Conservation (phyloP, 192 early-diverging fungal genomes). For the Podila epigama region DNA sequence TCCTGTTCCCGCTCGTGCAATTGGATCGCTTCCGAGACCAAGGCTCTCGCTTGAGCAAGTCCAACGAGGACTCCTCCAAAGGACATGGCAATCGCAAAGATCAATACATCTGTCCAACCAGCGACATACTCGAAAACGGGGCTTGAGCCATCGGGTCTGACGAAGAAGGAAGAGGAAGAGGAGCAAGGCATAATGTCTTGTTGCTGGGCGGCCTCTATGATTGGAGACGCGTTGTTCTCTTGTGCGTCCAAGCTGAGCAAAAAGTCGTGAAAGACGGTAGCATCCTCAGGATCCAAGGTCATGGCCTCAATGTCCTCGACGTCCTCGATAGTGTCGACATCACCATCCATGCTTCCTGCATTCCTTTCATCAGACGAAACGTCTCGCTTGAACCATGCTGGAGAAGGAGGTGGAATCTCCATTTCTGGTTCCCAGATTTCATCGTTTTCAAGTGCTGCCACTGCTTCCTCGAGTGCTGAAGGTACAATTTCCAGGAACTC, state of each 20-base stretch:
- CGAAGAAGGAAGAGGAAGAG: neutral
- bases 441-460: neutral
- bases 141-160: too few species aligned
- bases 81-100: slow-evolving; percentile 19
- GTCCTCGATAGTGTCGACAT: slow-evolving; percentile 12
- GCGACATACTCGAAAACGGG: slow-evolving; percentile 15
- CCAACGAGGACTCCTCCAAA: slow-evolving; percentile 26
- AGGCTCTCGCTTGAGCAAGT: slow-evolving; percentile 12
- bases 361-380: neutral
- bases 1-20: too few species aligned
- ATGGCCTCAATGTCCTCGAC: slow-evolving; percentile 32
- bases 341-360: neutral
- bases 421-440: neutral
- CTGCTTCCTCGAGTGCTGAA: neutral
- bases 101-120: slow-evolving; percentile 30
- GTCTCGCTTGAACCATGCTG: neutral
- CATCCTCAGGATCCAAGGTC: slow-evolving; percentile 52
- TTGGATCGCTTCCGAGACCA: slow-evolving; percentile 9
- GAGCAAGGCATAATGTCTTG: neutral
- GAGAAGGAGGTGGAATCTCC: neutral
- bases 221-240: neutral
- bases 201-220: neutral
- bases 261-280: slow-evolving; percentile 28
- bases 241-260: slow-evolving; percentile 22
- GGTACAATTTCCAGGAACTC: neutral